Percentiles rank a stretch among this genome's conserved stretches.
These are phyloP conservation scores for Aureobasidium vineae DNA, from an alignment of 2,329 filamentous ascomycete species.

Conservation along the genomic window DNA sequence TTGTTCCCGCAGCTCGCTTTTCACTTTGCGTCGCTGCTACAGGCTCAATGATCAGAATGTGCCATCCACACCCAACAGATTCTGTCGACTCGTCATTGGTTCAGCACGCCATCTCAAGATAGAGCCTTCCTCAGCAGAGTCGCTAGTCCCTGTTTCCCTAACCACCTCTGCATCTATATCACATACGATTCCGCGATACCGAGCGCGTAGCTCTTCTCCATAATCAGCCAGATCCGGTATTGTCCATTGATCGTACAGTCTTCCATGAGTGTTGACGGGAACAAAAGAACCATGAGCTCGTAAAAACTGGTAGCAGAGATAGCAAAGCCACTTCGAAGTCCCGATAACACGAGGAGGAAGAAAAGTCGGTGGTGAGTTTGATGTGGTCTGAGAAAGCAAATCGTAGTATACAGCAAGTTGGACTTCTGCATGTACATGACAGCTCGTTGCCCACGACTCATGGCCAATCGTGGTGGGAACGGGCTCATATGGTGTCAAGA, in stretches of 20 bases:
- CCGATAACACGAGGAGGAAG: neutral
- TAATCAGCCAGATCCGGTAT: slow-evolving; percentile 19
- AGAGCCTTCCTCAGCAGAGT: neutral
- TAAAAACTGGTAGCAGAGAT: slow-evolving; percentile 19
- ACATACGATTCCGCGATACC: neutral
- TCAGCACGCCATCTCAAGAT: slow-evolving; percentile 13
- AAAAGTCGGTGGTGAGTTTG: neutral
- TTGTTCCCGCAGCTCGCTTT: too few relatives aligned
- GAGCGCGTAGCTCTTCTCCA: neutral
- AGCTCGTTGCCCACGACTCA: slow-evolving; percentile 19
- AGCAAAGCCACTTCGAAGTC: slow-evolving; percentile 23
- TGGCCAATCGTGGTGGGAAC: slow-evolving; percentile 2
- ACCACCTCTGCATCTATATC: slow-evolving; percentile 10
- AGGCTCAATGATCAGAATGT: neutral
- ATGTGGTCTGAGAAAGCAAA: neutral
- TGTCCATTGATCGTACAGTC: slow-evolving; percentile 25
- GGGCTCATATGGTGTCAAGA: slow-evolving; percentile 13
- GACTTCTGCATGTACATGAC: slow-evolving; percentile 25
- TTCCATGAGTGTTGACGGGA: slow-evolving; percentile 12
- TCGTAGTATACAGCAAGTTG: slow-evolving; percentile 23
- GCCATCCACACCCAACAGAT: slow-evolving; percentile 13
- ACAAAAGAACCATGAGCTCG: neutral
- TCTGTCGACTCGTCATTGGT: slow-evolving; percentile 23
- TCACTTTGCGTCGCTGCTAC: neutral
- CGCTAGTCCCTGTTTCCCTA: neutral